phyloP scores from a whole-genome alignment of 805 yeast species.

The Pichia nanzhaoensis region DNA sequence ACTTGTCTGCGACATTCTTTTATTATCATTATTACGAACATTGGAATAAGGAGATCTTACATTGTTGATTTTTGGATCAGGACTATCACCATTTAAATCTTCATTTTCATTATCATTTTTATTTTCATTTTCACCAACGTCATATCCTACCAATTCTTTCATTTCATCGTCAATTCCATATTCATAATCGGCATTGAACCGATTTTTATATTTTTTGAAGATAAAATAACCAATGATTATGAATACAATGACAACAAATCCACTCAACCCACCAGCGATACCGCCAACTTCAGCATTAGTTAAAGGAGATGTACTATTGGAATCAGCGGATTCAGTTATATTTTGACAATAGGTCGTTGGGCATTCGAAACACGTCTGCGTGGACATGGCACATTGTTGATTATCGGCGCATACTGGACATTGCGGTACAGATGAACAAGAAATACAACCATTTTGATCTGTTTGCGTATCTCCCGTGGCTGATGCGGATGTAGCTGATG shows the following conservation, averaged over 20 bases:
- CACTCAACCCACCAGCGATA: conserved; percentile 68
- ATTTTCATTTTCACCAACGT: conserved; percentile 24
- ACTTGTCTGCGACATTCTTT: conserved; percentile 27
- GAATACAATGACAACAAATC: conserved; percentile 41
- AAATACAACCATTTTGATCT: conserved; percentile 21
- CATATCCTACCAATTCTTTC: conserved; percentile 16
- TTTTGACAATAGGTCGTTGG: conserved; percentile 47
- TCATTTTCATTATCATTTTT: conserved; percentile 22
- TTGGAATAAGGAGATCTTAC: background rate
- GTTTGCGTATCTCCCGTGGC: background rate
- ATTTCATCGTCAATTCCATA: conserved; percentile 9
- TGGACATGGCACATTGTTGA: conserved; percentile 48
- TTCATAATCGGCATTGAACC: conserved; percentile 19
- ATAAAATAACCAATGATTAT: conserved; percentile 35
- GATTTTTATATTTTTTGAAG: conserved; percentile 36
- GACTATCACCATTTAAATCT: background rate
- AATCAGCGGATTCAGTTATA: conserved; percentile 17
- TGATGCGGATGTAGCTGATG: background rate
- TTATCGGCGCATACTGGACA: conserved; percentile 52
- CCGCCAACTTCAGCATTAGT: conserved; percentile 41
- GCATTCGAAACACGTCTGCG: conserved; percentile 53
- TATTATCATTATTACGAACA: conserved; percentile 2
- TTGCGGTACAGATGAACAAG: conserved; percentile 30
- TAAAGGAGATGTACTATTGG: conserved; percentile 12
- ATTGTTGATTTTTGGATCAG: conserved; percentile 14